Percentiles rank a stretch among this genome's conserved stretches.
Evolutionary conservation across 108 stramenopile species (phyloP).

Genomic region (Cyclostephanos tholiformis): DNA sequence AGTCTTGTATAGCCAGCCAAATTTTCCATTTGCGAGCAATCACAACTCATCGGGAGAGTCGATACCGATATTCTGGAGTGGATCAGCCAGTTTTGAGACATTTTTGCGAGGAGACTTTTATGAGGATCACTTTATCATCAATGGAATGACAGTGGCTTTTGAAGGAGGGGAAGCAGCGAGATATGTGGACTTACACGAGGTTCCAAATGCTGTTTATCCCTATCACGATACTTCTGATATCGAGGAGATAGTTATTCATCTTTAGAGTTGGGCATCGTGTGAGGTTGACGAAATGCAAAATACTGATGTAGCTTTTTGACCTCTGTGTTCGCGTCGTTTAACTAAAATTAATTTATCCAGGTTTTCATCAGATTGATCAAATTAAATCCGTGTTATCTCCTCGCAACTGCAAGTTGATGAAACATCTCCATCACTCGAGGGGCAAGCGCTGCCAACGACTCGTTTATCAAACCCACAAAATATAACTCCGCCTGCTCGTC

Average conservation of each 20-base stretch:
- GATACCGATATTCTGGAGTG: slow-evolving; percentile 53
- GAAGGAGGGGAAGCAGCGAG: slow-evolving; percentile 32
- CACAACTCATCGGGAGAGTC: slow-evolving; percentile 19
- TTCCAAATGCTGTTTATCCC: slow-evolving; percentile 43
- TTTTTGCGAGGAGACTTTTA: slow-evolving; percentile 46
- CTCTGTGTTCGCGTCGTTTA: too few species aligned
- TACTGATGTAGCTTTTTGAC: too few species aligned
- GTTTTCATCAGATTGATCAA: too few species aligned
- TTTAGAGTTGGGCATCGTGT: background rate
- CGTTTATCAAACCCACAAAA: slow-evolving; percentile 85
- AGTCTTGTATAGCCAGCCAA: slow-evolving; percentile 30
- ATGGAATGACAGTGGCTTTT: slow-evolving; percentile 32
- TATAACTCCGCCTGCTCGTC: slow-evolving; percentile 96
- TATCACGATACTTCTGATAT: slow-evolving; percentile 37
- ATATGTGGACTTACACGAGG: slow-evolving; percentile 35
- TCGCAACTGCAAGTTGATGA: slow-evolving; percentile 88
- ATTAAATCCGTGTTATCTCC: slow-evolving; percentile 45
- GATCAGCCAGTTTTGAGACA: slow-evolving; percentile 50
- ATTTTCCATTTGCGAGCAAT: slow-evolving; percentile 36
- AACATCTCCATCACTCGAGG: slow-evolving; percentile 94
- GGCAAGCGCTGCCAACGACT: slow-evolving; percentile 84
- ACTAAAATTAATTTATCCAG: too few species aligned
- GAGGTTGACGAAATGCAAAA: too few species aligned
- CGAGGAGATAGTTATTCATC: slow-evolving; percentile 31
- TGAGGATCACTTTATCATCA: slow-evolving; percentile 35